Percentiles rank a stretch among this genome's conserved stretches.
Evolutionary conservation across 176 grass and related monocot species (phyloP).

Genomic region (Juncus inflexus): DNA sequence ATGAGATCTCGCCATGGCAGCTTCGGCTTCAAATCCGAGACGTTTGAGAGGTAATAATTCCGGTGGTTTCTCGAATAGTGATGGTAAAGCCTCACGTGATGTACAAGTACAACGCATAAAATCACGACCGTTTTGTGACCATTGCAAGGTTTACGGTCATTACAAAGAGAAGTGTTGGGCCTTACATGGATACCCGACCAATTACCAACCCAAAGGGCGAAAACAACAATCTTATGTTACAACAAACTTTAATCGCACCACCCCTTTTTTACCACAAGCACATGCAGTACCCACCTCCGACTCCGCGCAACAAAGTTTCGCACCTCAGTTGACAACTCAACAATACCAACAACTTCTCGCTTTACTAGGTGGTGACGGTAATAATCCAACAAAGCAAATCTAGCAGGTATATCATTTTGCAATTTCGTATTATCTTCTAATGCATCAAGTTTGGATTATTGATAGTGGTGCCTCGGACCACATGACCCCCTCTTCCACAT

Average conservation of each 20-base stretch:
- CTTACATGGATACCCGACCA: background rate
- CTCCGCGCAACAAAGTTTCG: background rate
- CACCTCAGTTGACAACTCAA: background rate
- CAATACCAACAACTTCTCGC: background rate
- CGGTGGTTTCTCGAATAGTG: background rate
- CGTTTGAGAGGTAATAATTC: background rate
- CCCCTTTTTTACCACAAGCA: background rate
- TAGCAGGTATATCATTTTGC: background rate
- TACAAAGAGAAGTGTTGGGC: background rate
- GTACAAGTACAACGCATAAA: background rate
- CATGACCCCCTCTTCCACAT: background rate
- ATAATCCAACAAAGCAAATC: background rate
- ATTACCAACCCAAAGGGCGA: too few relatives aligned
- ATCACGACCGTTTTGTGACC: background rate
- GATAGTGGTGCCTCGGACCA: background rate
- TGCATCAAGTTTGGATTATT: background rate
- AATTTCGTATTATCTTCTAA: background rate
- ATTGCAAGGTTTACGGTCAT: background rate
- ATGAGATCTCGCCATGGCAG: background rate
- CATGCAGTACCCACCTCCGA: background rate
- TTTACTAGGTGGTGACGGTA: background rate
- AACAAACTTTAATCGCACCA: background rate
- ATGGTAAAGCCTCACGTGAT: background rate
- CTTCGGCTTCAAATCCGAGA: background rate
- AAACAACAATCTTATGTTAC: background rate